phyloP scores from a whole-genome alignment of 495 filamentous ascomycete species.

The Choiromyces venosus region DNA sequence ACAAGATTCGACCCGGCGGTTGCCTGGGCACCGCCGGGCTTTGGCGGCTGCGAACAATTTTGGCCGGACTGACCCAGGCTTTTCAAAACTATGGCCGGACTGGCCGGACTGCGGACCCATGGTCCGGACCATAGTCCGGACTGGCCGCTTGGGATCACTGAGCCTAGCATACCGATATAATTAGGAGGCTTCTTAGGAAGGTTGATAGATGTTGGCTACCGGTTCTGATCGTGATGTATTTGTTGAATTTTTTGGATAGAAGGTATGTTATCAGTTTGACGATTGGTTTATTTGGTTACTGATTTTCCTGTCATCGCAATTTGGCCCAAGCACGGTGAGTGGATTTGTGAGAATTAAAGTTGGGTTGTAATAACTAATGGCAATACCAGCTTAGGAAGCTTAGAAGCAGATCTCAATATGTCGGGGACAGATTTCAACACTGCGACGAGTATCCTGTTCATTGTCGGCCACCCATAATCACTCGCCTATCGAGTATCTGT shows the following conservation, averaged over 20 bases:
- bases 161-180: constrained; percentile 22
- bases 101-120: too few species aligned
- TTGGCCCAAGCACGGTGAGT: constrained; percentile 10
- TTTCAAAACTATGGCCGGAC: too few species aligned
- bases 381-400: constrained; percentile 46
- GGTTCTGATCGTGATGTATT: constrained; percentile 54
- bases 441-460: constrained; percentile 55
- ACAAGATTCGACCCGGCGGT: too few species aligned
- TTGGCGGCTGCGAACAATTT: too few species aligned
- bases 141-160: too few species aligned
- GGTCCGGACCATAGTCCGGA: too few species aligned
- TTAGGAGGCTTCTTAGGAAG: constrained; percentile 46
- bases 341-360: background rate
- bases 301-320: constrained; percentile 19
- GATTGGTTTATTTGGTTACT: constrained; percentile 35
- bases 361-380: constrained; percentile 25
- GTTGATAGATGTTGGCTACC: constrained; percentile 61
- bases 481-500: constrained; percentile 45
- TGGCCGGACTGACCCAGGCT: too few species aligned
- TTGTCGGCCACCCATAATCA: constrained; percentile 53
- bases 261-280: constrained; percentile 10
- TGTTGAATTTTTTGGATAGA: constrained; percentile 74
- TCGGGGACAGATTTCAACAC: constrained; percentile 52
- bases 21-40: too few species aligned
- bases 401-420: constrained; percentile 50